Base-by-base conservation (phyloP, 2,329 filamentous ascomycete species). In the Colletotrichum nymphaeae region DNA sequence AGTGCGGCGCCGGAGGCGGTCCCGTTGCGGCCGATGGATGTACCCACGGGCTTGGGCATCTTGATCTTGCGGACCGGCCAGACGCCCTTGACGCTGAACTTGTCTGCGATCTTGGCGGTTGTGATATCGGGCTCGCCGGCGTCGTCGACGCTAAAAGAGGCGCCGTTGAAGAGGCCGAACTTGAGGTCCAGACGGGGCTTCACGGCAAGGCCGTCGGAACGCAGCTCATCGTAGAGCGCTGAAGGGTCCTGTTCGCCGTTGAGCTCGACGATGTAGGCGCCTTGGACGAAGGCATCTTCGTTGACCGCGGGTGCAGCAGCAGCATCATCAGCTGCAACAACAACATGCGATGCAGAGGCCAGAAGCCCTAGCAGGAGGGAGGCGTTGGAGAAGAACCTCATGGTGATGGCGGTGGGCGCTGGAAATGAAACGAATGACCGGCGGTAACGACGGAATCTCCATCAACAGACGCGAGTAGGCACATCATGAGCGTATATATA, bases 1-100 rank as follows among this genome's bases (percentile, higher is more conserved):
- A 72, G 58, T 26, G 72, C 59, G n/a, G 71, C 74, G 24, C 70
- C 60, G 24, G 72, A 56, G 11, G 73, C 63, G 14, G 66, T 77
- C 52, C 72, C 75, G 58, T 76, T 76, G 28, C 58, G 63, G 9
- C 73, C 76, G 19, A 77, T 52, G 26, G 72, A 73, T 24, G 62
- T 65, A n/a, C 69, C 62, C 14, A 73, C 56, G 7, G 63, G 69
- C 37, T 76, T 70, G 14, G 76, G 76, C 57, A 74, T 76, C 37
- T 62, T 69, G 63, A 76, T 73, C 46, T 64, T 75, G 30, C 76
- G 75, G 28, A 82, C 76, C 4, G 81, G 80, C 79, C 80, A 83
- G 14, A 81, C 68, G 7, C 71, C 74, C 74, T 78, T 80, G 65
- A 82, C 77, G 6, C 69, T 69, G 49, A 76, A 60, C 57, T 78